A percentile compares a stretch with the other conserved stretches of the same genome.
Evolutionary conservation across 345 rosid genomes (phyloP).

Genomic region (Pugionium dolabratum): DNA sequence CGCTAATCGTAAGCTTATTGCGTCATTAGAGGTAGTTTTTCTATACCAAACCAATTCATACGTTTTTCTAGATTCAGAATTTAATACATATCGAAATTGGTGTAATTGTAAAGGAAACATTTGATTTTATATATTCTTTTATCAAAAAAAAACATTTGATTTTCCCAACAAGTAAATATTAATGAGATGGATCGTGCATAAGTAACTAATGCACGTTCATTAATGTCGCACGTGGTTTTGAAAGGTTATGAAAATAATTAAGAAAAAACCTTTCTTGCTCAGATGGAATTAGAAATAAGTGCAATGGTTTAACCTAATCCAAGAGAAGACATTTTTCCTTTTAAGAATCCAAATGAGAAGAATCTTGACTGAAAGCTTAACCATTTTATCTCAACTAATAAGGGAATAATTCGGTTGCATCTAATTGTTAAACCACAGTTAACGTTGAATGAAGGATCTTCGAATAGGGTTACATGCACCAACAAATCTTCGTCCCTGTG

Average conservation of each 20-base stretch:
- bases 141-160: background rate
- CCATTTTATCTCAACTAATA: no score
- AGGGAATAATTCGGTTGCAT: background rate
- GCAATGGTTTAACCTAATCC: conserved; percentile 28
- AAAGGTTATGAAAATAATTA: background rate
- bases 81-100: background rate
- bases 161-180: conserved; percentile 30
- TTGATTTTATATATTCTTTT: no score
- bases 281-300: conserved; percentile 18
- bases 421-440: no score
- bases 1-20: conserved; percentile 30
- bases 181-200: conserved; percentile 24
- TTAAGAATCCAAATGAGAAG: no score
- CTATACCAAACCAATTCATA: conserved; percentile 17
- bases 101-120: conserved; percentile 17
- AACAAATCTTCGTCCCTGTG: no score
- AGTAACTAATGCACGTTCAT: conserved; percentile 30
- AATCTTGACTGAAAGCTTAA: no score
- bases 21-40: conserved; percentile 20
- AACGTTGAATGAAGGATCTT: no score
- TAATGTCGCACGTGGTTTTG: conserved; percentile 26
- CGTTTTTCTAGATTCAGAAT: conserved; percentile 34
- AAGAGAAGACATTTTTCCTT: no score
- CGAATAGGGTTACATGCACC: no score
- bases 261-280: background rate